phyloP scores from a whole-genome alignment of 495 filamentous ascomycete genomes.

The Talaromyces liani region DNA sequence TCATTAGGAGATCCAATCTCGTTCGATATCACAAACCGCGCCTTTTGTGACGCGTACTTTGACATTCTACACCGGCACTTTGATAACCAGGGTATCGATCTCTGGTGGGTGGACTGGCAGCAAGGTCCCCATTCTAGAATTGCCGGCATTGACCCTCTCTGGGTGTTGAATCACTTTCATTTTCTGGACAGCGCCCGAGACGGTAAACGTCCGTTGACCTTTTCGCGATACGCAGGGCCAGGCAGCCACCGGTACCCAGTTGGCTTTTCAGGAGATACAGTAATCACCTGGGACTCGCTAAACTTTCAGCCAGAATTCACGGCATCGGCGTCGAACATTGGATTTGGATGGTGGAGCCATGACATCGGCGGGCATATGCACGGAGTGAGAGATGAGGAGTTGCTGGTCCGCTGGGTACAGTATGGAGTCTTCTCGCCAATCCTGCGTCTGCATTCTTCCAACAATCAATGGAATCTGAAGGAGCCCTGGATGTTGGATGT shows the following conservation, averaged over 20 bases:
- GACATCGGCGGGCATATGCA: slow-evolving; percentile 53
- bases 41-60: slow-evolving; percentile 51
- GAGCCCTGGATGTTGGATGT: slow-evolving; percentile 48
- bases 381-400: slow-evolving; percentile 45
- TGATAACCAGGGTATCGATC: slow-evolving; percentile 44
- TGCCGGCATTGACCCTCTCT: slow-evolving; percentile 51
- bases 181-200: slow-evolving; percentile 40
- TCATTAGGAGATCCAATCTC: slow-evolving; percentile 35
- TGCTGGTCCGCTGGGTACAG: slow-evolving; percentile 51
- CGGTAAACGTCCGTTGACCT: slow-evolving; percentile 25
- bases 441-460: slow-evolving; percentile 46
- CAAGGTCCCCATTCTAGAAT: slow-evolving; percentile 44
- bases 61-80: slow-evolving; percentile 43
- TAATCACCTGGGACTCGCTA: slow-evolving; percentile 49
- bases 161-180: slow-evolving; percentile 56
- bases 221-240: slow-evolving; percentile 51
- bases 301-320: slow-evolving; percentile 58
- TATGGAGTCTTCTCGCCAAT: slow-evolving; percentile 51
- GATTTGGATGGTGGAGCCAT: slow-evolving; percentile 59
- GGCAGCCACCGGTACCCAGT: slow-evolving; percentile 54
- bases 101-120: slow-evolving; percentile 63
- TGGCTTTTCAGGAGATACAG: slow-evolving; percentile 53
- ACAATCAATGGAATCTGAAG: slow-evolving; percentile 43
- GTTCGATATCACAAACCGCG: slow-evolving; percentile 45
- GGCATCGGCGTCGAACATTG: slow-evolving; percentile 54